Evolutionary conservation across 345 rosid genomes (phyloP).

Genomic region (Microthlaspi erraticum): DNA sequence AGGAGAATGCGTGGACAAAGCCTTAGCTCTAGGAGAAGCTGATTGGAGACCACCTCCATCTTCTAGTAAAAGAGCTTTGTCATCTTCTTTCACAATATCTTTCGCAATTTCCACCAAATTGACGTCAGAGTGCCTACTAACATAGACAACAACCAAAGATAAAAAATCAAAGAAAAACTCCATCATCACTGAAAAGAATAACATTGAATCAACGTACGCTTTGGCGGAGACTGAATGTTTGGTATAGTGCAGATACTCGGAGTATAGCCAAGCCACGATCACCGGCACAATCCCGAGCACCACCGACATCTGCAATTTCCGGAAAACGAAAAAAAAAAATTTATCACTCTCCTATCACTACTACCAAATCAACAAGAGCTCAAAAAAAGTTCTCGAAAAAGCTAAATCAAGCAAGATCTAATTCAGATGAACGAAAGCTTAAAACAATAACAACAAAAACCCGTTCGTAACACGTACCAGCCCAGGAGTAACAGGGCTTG

Average conservation of each 20-base stretch:
- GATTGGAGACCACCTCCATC: slow-evolving; percentile 82
- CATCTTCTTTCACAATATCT: slow-evolving; percentile 68
- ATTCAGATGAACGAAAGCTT: not conserved
- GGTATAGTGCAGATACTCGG: slow-evolving; percentile 74
- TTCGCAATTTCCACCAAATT: slow-evolving; percentile 68
- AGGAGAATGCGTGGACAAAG: slow-evolving; percentile 54
- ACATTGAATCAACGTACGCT: slow-evolving; percentile 57
- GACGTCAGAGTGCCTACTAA: slow-evolving; percentile 84
- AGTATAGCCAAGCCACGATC: slow-evolving; percentile 74
- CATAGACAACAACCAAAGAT: not conserved
- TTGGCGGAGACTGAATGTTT: slow-evolving; percentile 56
- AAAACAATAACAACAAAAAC: slow-evolving; percentile 1
- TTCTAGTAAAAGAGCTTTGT: slow-evolving; percentile 74
- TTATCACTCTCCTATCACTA: slow-evolving; percentile 27
- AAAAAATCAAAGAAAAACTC: not conserved
- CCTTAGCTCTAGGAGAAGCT: slow-evolving; percentile 73
- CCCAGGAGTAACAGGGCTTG: slow-evolving; percentile 67
- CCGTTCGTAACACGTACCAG: slow-evolving; percentile 57
- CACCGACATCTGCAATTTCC: slow-evolving; percentile 68
- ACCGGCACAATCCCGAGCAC: slow-evolving; percentile 73
- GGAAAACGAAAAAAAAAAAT: slow-evolving; percentile 4
- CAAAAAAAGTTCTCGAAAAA: not conserved
- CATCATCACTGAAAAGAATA: not conserved
- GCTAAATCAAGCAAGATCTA: slow-evolving; percentile 36
- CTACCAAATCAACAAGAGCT: slow-evolving; percentile 8